Evolutionary conservation across 1,139 yeast species (phyloP).

Genomic region (Kodamaea sp.): DNA sequence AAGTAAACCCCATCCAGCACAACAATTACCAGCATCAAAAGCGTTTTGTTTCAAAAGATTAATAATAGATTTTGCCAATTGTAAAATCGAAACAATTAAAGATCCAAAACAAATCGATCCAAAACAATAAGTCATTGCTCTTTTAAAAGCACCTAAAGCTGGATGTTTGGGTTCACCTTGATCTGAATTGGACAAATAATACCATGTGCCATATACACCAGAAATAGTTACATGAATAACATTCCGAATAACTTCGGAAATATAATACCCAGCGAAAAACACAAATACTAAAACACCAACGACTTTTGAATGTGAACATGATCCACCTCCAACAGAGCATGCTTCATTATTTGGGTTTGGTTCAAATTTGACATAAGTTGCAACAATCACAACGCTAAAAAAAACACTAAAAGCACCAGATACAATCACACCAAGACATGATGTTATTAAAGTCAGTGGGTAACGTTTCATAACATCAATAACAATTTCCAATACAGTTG

Average conservation of each 20-base stretch:
- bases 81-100: constrained; percentile 72
- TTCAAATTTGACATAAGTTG: constrained; percentile 71
- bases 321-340: constrained; percentile 52
- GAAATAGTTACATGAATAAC: constrained; percentile 82
- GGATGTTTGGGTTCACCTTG: constrained; percentile 82
- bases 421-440: constrained; percentile 62
- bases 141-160: constrained; percentile 74
- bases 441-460: constrained; percentile 64
- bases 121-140: constrained; percentile 82
- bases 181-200: constrained; percentile 70
- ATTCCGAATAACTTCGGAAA: constrained; percentile 79
- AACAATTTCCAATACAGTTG: constrained; percentile 65
- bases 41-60: constrained; percentile 50
- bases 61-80: constrained; percentile 53
- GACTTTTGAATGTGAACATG: constrained; percentile 63
- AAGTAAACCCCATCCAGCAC: constrained; percentile 53
- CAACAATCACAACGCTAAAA: constrained; percentile 64
- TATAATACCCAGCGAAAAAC: constrained; percentile 82
- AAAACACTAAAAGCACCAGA: constrained; percentile 64
- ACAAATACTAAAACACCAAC: constrained; percentile 67
- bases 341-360: constrained; percentile 36
- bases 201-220: constrained; percentile 91
- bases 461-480: constrained; percentile 71
- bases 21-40: constrained; percentile 50
- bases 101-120: constrained; percentile 93